Evolutionary conservation across 2,329 filamentous ascomycete species (phyloP).

Genomic region (Fusarium tupiense): DNA sequence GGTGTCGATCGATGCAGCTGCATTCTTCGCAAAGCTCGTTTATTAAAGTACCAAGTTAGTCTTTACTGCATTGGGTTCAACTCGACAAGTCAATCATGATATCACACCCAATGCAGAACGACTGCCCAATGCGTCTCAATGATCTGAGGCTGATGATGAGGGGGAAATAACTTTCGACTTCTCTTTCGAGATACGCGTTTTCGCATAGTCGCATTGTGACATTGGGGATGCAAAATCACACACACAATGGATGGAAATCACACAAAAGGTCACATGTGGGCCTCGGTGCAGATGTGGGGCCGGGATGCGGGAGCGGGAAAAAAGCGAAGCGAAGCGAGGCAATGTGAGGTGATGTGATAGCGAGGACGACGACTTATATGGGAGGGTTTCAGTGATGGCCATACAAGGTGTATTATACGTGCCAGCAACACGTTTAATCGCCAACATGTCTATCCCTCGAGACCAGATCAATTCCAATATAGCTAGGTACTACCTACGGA

Average conservation of each 20-base stretch:
- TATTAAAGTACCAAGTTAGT: neutral
- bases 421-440: neutral
- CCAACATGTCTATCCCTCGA: neutral
- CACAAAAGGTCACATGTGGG: neutral
- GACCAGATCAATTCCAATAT: neutral
- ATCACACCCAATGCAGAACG: neutral
- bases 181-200: constrained; percentile 8
- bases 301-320: constrained; percentile 18
- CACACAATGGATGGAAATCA: neutral
- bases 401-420: neutral
- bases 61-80: neutral
- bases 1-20: constrained; percentile 6
- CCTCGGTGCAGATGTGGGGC: constrained; percentile 31
- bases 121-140: neutral
- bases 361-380: neutral
- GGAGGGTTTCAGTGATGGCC: neutral
- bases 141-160: neutral
- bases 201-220: constrained; percentile 22
- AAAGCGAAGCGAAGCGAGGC: neutral
- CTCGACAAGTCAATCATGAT: neutral
- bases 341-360: neutral
- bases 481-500: neutral
- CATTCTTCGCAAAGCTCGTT: neutral
- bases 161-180: neutral
- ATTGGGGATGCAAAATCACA: neutral